Conservation (phyloP, 176 grass and related monocot species). For the Phoenix dactylifera region DNA sequence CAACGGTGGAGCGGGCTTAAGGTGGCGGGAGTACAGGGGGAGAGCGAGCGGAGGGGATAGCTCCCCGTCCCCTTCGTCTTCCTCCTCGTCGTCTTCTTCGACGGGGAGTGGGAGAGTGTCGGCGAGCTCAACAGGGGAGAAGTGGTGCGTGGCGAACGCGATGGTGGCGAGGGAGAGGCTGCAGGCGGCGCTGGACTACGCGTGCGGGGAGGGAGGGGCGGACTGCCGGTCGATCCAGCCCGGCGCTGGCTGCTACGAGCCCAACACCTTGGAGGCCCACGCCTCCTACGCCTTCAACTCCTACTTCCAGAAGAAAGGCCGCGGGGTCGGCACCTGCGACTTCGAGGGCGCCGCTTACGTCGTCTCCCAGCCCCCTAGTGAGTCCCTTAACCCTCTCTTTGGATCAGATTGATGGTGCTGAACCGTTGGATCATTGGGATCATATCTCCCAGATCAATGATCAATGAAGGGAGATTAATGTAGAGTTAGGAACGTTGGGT, state of each 20-base stretch:
- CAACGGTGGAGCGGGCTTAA: constrained; percentile 5
- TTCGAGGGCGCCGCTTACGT: constrained; percentile 70
- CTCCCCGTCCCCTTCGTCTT: background rate
- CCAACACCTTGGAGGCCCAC: constrained; percentile 69
- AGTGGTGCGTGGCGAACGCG: constrained; percentile 84
- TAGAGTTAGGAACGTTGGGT: no score
- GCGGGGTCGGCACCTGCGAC: constrained; percentile 61
- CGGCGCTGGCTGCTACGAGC: constrained; percentile 70
- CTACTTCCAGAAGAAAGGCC: constrained; percentile 67
- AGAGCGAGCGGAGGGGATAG: background rate
- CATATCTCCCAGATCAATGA: no score
- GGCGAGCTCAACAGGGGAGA: constrained; percentile 37
- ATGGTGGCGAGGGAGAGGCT: constrained; percentile 36
- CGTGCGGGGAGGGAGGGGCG: constrained; percentile 69
- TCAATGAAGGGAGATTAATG: no score
- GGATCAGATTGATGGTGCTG: no score
- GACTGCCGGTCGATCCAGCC: constrained; percentile 79
- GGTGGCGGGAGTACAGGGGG: constrained; percentile 22
- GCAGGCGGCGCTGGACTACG: constrained; percentile 66
- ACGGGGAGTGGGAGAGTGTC: constrained; percentile 22
- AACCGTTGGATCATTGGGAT: no score
- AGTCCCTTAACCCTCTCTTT: constrained; percentile 2
- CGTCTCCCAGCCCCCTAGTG: constrained; percentile 51
- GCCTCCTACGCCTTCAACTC: constrained; percentile 68
- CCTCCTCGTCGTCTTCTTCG: background rate